Percentiles rank a stretch among this genome's conserved stretches.
These are phyloP conservation scores for Hibiscus syriacus DNA, from an alignment of 345 rosid genomes.

Conservation along the genomic window DNA sequence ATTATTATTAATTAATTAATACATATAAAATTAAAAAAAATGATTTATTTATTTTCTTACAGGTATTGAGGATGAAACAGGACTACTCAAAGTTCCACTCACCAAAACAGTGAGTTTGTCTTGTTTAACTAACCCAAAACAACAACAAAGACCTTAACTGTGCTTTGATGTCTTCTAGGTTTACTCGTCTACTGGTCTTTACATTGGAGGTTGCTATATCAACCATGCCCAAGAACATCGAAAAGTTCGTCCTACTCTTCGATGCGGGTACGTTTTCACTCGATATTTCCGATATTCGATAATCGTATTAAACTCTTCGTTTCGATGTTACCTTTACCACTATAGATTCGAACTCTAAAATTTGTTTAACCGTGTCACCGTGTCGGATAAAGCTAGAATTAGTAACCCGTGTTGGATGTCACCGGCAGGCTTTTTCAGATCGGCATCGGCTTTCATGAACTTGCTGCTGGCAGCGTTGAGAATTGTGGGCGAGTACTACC, in stretches of 20 bases:
- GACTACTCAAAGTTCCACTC: slow-evolving; percentile 75
- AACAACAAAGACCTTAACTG: not conserved
- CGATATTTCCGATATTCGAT: too few relatives aligned
- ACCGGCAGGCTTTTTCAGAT: slow-evolving; percentile 84
- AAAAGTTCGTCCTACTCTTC: slow-evolving; percentile 74
- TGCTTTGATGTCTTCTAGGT: slow-evolving; percentile 25
- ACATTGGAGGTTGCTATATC: slow-evolving; percentile 80
- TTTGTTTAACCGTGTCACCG: not conserved
- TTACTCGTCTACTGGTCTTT: slow-evolving; percentile 75
- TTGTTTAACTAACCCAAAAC: not conserved
- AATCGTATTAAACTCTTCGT: too few relatives aligned
- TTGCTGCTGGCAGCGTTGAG: slow-evolving; percentile 64
- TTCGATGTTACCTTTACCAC: too few relatives aligned
- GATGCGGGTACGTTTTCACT: slow-evolving; percentile 66
- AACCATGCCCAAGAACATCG: slow-evolving; percentile 67
- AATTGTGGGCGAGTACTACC: slow-evolving; percentile 70
- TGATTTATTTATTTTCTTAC: slow-evolving; percentile 3
- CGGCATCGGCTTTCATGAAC: slow-evolving; percentile 85
- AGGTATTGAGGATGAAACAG: slow-evolving; percentile 86
- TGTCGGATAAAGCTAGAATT: too few relatives aligned
- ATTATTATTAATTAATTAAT: not conserved
- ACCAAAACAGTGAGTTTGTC: slow-evolving; percentile 59
- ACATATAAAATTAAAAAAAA: too few relatives aligned
- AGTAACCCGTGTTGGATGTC: slow-evolving; percentile 20
- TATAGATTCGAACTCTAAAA: not conserved